Evolutionary conservation across 1,139 yeast genomes (phyloP).

Genomic region (Martiniozyma asiatica): DNA sequence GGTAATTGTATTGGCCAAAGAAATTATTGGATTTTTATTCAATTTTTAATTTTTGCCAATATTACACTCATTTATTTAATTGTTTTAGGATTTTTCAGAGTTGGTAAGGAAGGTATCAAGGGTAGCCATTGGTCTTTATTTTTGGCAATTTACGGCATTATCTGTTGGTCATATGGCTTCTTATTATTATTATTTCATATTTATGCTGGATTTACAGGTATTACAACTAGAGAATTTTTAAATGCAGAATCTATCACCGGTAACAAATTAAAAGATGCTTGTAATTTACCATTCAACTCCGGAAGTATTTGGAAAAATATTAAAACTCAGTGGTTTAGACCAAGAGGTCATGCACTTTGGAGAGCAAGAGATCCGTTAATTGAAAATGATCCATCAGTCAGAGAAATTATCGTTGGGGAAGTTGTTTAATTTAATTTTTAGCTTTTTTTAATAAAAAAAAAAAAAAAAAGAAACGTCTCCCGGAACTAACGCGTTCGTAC

Average conservation of each 20-base stretch:
- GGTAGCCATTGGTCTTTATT: conserved; percentile 35
- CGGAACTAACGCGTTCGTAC: too few relatives aligned
- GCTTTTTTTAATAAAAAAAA: background rate
- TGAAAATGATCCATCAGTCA: conserved; percentile 35
- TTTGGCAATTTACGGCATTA: conserved; percentile 33
- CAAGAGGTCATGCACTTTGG: conserved; percentile 35
- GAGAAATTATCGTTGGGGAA: conserved; percentile 7
- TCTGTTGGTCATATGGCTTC: conserved; percentile 42
- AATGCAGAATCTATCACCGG: conserved; percentile 16
- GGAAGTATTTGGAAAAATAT: conserved; percentile 29
- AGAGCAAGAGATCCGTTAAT: conserved; percentile 17
- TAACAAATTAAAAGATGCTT: conserved; percentile 18
- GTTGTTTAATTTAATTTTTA: too few relatives aligned
- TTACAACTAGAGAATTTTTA: conserved; percentile 62
- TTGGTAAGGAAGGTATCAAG: conserved; percentile 22
- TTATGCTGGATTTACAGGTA: conserved; percentile 41
- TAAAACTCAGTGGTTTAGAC: conserved; percentile 36
- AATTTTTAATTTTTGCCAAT: conserved; percentile 29
- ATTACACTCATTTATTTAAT: conserved; percentile 17
- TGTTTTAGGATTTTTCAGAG: conserved; percentile 14
- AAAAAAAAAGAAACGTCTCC: too few relatives aligned
- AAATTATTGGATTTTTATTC: conserved; percentile 47
- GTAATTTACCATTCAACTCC: conserved; percentile 34
- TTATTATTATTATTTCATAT: conserved; percentile 42
- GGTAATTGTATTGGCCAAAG: conserved; percentile 69